These are phyloP conservation scores for Rutstroemia sp. DNA, from an alignment of 2,329 filamentous ascomycete species.

Conservation along the genomic window DNA sequence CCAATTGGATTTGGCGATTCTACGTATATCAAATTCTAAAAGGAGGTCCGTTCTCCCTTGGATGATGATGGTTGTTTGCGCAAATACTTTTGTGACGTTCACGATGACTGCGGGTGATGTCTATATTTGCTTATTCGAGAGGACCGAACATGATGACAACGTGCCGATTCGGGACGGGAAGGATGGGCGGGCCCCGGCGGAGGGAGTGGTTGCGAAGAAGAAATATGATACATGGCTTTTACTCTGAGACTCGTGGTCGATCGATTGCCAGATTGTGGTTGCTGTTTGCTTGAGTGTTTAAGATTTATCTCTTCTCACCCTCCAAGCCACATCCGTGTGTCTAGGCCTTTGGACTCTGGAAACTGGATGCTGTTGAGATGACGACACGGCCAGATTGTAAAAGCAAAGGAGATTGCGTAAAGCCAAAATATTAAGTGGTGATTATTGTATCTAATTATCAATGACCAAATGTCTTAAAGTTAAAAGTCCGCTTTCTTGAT, in stretches of 20 bases:
- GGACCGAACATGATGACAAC: neutral
- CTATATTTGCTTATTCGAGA: slow-evolving; percentile 1
- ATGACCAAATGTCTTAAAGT: neutral
- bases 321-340: neutral
- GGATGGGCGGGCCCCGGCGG: neutral
- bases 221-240: slow-evolving; percentile 6
- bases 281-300: neutral
- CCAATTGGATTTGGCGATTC: no score
- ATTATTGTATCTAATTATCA: neutral
- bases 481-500: neutral
- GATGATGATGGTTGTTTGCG: no score
- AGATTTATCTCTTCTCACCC: no score
- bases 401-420: neutral
- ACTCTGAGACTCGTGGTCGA: neutral
- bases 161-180: neutral
- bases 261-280: neutral
- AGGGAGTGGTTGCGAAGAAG: neutral
- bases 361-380: neutral
- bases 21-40: no score
- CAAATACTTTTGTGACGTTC: no score
- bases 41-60: no score
- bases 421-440: neutral
- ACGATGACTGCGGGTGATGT: neutral
- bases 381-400: no score
- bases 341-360: neutral